A percentile compares a stretch with the other conserved stretches of the same genome.
Conservation (phyloP, 306 rosid species). For the Cercis canadensis region DNA sequence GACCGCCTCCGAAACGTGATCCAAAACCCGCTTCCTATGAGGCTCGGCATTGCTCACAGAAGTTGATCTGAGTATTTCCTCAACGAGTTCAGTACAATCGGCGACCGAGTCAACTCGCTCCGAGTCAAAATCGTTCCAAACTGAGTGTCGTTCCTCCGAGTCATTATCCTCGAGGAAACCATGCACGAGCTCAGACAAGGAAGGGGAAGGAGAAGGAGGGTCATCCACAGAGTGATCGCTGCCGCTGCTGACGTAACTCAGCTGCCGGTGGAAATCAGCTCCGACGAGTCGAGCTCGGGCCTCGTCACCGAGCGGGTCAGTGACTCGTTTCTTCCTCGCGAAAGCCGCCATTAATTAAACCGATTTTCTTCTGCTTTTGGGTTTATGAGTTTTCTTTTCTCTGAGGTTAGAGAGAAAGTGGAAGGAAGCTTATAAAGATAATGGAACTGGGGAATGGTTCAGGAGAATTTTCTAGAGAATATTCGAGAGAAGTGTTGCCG, state of each 20-base stretch:
- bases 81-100: slow-evolving; percentile 38
- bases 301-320: slow-evolving; percentile 69
- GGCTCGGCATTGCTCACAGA: slow-evolving; percentile 40
- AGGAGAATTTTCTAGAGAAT: slow-evolving; percentile 44
- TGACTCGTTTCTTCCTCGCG: slow-evolving; percentile 59
- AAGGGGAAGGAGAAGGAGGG: slow-evolving; percentile 41
- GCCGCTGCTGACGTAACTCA: slow-evolving; percentile 67
- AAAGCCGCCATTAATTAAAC: slow-evolving; percentile 37
- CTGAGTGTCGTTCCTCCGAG: not conserved
- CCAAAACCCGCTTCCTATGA: slow-evolving; percentile 40
- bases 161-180: slow-evolving; percentile 49
- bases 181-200: slow-evolving; percentile 74
- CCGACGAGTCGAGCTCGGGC: slow-evolving; percentile 70
- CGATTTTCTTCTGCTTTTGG: too few relatives aligned
- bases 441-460: not conserved
- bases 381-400: too few relatives aligned
- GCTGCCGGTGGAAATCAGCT: slow-evolving; percentile 35
- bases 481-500: slow-evolving; percentile 29
- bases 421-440: slow-evolving; percentile 26
- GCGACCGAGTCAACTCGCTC: slow-evolving; percentile 56
- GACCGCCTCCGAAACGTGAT: slow-evolving; percentile 59
- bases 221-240: slow-evolving; percentile 71
- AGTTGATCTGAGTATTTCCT: slow-evolving; percentile 23
- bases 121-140: slow-evolving; percentile 44
- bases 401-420: not conserved